Conservation (phyloP, 2,329 filamentous ascomycete genomes). For the Neofusicoccum parvum region DNA sequence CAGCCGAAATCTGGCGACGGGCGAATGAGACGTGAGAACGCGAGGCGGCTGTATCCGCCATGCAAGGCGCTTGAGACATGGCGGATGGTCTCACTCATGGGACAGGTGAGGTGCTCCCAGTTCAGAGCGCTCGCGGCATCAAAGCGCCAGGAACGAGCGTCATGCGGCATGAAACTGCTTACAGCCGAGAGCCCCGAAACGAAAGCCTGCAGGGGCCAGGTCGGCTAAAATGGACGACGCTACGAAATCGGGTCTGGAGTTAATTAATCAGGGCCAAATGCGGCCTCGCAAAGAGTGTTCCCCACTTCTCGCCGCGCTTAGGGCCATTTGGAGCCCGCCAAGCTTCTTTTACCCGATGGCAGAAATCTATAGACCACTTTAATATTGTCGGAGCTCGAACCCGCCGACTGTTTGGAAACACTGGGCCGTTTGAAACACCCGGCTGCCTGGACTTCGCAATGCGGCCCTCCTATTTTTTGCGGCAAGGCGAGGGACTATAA, state of each 20-base stretch:
- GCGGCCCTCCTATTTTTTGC: neutral
- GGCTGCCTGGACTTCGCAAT: neutral
- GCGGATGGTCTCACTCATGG: too few relatives aligned
- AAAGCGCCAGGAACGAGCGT: neutral
- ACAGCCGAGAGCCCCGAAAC: constrained; percentile 8
- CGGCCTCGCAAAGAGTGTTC: neutral
- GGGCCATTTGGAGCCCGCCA: constrained; percentile 1
- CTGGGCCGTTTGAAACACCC: neutral
- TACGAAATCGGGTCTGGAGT: constrained; percentile 2
- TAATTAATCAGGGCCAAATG: constrained; percentile 4
- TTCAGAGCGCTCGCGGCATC: neutral
- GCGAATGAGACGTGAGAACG: neutral
- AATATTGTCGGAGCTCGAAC: neutral
- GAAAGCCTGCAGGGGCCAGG: neutral
- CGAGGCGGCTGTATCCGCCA: neutral
- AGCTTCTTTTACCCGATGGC: constrained; percentile 14
- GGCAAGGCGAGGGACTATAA: neutral
- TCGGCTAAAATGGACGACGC: constrained; percentile 3
- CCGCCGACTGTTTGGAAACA: constrained; percentile 12
- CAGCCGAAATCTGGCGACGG: too few relatives aligned
- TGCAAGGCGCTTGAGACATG: neutral
- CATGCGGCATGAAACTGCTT: neutral
- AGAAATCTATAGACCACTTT: neutral
- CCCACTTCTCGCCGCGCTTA: neutral
- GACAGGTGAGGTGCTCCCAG: neutral